Percentiles rank a stretch among this genome's conserved stretches.
Evolutionary conservation across 306 rosid genomes (phyloP).

Genomic region (Casuarina equisetifolia): DNA sequence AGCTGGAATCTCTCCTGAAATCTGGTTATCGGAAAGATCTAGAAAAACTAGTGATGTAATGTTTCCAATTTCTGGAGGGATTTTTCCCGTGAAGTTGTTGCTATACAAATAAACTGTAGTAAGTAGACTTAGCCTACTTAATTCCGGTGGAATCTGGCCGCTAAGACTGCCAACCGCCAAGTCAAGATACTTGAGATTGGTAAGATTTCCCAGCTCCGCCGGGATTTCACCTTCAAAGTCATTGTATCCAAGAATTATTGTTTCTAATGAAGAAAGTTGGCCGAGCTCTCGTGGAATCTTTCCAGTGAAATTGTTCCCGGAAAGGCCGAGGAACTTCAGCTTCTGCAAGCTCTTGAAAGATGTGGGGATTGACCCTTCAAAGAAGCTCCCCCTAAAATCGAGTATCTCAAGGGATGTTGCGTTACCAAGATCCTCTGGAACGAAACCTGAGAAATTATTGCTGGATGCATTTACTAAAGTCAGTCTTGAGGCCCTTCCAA

Average conservation of each 20-base stretch:
- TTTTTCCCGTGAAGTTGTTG: conserved; percentile 69
- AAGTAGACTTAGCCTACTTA: conserved; percentile 65
- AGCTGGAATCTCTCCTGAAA: conserved; percentile 79
- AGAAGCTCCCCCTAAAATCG: conserved; percentile 84
- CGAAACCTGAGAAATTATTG: conserved; percentile 70
- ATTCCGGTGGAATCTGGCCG: conserved; percentile 75
- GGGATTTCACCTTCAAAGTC: conserved; percentile 76
- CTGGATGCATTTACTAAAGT: conserved; percentile 66
- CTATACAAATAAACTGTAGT: conserved; percentile 66
- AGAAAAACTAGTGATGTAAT: conserved; percentile 59
- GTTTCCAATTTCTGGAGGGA: conserved; percentile 69
- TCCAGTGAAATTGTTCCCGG: conserved; percentile 80
- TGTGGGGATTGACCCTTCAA: conserved; percentile 67
- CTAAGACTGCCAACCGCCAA: conserved; percentile 73
- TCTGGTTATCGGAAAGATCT: conserved; percentile 83
- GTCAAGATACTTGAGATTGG: conserved; percentile 79
- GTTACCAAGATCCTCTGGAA: conserved; percentile 79
- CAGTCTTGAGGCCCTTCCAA: conserved; percentile 57
- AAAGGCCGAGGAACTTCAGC: conserved; percentile 77
- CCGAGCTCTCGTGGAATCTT: conserved; percentile 63
- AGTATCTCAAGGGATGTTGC: conserved; percentile 65
- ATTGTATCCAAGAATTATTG: conserved; percentile 79
- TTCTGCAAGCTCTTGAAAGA: conserved; percentile 62
- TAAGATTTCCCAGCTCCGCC: conserved; percentile 69
- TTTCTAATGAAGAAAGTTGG: conserved; percentile 63